Conservation (phyloP, 1,284 basidiomycete species). For the Malassezia furfur region DNA sequence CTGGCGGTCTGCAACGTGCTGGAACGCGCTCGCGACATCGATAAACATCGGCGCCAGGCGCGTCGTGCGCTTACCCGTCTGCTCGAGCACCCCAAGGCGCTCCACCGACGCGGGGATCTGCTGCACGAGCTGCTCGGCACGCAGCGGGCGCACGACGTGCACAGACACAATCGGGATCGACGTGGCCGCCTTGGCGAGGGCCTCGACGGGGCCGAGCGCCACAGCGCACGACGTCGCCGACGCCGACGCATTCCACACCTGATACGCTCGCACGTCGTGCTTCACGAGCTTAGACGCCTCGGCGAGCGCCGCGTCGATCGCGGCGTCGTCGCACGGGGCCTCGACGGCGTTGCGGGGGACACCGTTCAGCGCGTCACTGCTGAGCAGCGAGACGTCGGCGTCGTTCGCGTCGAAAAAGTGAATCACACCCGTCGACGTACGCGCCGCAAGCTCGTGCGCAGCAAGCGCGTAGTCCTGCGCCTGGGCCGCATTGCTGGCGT, state of each 20-base stretch:
- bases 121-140: conserved; percentile 58
- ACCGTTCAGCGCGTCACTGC: conserved; percentile 7
- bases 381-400: neutral
- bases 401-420: conserved; percentile 61
- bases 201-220: conserved; percentile 33
- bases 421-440: conserved; percentile 60
- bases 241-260: conserved; percentile 26
- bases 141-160: conserved; percentile 66
- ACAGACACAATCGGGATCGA: conserved; percentile 60
- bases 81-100: conserved; percentile 75
- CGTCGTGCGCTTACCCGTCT: conserved; percentile 62
- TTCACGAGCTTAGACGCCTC: conserved; percentile 34
- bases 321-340: conserved; percentile 16
- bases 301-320: conserved; percentile 28
- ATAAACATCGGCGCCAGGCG: conserved; percentile 84
- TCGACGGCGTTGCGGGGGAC: neutral
- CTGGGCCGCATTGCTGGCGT: conserved; percentile 59
- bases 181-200: conserved; percentile 48
- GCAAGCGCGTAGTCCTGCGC: conserved; percentile 65
- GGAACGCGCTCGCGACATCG: conserved; percentile 66
- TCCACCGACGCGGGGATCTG: conserved; percentile 60
- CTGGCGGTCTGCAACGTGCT: conserved; percentile 54
- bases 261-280: conserved; percentile 33
- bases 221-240: conserved; percentile 27
- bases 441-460: conserved; percentile 60